Percentiles rank a stretch among this genome's conserved stretches.
phyloP scores from a whole-genome alignment of 495 filamentous ascomycete genomes.

The Neurospora sp. region DNA sequence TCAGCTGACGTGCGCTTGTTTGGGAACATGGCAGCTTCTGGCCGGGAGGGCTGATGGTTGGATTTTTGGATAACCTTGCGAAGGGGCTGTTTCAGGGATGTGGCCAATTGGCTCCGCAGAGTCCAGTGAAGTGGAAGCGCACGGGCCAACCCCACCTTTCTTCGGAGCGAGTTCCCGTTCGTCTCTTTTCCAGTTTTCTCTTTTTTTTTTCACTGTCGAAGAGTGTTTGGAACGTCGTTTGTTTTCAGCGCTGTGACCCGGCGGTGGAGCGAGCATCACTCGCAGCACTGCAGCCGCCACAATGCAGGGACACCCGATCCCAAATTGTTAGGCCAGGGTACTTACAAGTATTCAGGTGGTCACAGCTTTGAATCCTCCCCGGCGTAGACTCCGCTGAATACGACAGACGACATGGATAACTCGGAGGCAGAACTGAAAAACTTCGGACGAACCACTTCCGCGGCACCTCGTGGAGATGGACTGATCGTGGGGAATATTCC shows the following conservation, averaged over 20 bases:
- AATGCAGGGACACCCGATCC: not conserved
- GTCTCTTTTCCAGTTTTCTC: not conserved
- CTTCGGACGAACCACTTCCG: not conserved
- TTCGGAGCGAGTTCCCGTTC: not conserved
- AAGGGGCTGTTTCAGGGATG: not conserved
- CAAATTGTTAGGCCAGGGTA: not conserved
- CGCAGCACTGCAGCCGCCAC: not conserved
- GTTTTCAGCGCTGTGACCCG: not conserved
- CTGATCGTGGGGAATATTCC: not conserved
- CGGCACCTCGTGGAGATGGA: not conserved
- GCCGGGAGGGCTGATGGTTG: not conserved
- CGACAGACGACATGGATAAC: not conserved
- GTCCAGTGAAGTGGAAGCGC: not conserved
- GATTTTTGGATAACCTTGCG: not conserved
- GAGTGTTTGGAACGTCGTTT: not conserved
- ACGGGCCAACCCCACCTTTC: not conserved
- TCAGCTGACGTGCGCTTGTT: not conserved
- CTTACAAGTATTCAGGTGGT: not conserved
- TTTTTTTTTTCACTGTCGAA: not conserved
- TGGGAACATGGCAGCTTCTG: not conserved
- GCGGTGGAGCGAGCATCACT: not conserved
- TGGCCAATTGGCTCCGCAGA: not conserved
- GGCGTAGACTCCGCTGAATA: not conserved
- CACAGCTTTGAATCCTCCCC: not conserved
- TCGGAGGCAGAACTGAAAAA: not conserved